Percentiles rank a stretch among this genome's conserved stretches.
These are phyloP conservation scores for Populus euphratica DNA, from an alignment of 345 rosid species.

Conservation along the genomic window DNA sequence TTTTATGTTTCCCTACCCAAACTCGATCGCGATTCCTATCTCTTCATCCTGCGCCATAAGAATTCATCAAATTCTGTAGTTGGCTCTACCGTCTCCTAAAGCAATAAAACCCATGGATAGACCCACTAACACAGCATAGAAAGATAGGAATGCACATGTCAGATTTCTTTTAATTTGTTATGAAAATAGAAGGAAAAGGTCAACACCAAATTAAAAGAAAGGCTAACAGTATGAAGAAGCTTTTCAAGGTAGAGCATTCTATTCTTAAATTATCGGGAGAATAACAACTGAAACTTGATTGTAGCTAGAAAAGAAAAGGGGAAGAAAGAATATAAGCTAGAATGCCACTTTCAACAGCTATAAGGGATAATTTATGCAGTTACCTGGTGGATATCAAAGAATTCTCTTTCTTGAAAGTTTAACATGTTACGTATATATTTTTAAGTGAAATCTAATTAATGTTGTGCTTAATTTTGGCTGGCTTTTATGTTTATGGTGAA, in stretches of 20 bases:
- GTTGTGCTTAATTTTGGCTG: no score
- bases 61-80: background rate
- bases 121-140: background rate
- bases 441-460: no score
- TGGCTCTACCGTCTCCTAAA: background rate
- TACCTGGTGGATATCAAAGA: no score
- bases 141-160: background rate
- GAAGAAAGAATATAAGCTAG: no score
- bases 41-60: background rate
- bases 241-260: background rate
- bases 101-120: no score
- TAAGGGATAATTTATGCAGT: no score
- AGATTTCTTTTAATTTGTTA: background rate
- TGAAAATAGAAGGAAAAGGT: background rate
- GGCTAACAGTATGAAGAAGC: background rate
- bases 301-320: no score
- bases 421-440: no score
- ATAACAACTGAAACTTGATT: no score
- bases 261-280: background rate
- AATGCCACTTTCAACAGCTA: no score
- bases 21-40: background rate
- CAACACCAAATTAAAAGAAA: background rate
- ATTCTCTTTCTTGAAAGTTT: no score
- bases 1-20: background rate
- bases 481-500: no score